A percentile compares a stretch with the other conserved stretches of the same genome.
Evolutionary conservation across 805 yeast genomes (phyloP).

Genomic region (Ogataea trehaloabstinens): DNA sequence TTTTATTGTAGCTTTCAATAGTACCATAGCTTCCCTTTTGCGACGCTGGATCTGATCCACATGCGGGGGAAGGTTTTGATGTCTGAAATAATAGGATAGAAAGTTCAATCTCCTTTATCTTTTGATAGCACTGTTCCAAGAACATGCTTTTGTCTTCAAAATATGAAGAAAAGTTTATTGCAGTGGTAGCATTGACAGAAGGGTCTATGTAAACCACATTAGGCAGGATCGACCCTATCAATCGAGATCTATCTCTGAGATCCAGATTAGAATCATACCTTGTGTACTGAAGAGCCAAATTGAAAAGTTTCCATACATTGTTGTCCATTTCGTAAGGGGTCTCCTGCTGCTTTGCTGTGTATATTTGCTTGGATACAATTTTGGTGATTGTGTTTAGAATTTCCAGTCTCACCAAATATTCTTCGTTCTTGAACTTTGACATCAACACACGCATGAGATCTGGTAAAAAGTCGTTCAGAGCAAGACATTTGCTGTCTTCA

Average conservation of each 20-base stretch:
- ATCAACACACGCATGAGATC: constrained; percentile 67
- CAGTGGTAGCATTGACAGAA: constrained; percentile 15
- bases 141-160: constrained; percentile 9
- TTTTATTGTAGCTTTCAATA: constrained; percentile 12
- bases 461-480: constrained; percentile 52
- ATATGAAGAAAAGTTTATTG: constrained; percentile 18
- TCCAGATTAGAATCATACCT: constrained; percentile 75
- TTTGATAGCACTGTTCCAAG: constrained; percentile 17
- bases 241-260: constrained; percentile 81
- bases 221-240: constrained; percentile 60
- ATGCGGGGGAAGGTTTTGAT: constrained; percentile 22
- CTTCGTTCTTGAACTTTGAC: constrained; percentile 51
- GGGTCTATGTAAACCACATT: constrained; percentile 36
- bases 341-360: constrained; percentile 32
- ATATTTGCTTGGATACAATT: constrained; percentile 54
- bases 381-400: constrained; percentile 74
- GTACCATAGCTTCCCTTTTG: constrained; percentile 1
- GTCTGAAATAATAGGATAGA: constrained; percentile 30
- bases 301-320: constrained; percentile 52
- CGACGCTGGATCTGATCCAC: not conserved
- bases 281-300: constrained; percentile 58
- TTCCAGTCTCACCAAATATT: constrained; percentile 63
- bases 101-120: constrained; percentile 28
- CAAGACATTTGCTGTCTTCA: constrained; percentile 13
- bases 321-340: constrained; percentile 34